Evolutionary conservation across 805 yeast species (phyloP).

Genomic region (Grigorovia humatica): DNA sequence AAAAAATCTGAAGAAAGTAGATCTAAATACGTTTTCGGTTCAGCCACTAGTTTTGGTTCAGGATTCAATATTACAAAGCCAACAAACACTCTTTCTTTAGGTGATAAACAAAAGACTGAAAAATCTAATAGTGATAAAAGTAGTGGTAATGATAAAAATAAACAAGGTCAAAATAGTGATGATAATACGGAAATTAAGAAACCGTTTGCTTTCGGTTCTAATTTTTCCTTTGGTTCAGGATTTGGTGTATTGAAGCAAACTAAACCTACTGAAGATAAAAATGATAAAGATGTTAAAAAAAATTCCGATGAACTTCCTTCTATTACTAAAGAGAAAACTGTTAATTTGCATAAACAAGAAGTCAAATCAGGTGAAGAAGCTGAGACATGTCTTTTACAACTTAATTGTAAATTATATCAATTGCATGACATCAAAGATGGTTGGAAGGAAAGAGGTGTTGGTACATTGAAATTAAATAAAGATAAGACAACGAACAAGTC

Average conservation of each 20-base stretch:
- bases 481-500: slow-evolving; percentile 33
- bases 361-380: slow-evolving; percentile 84
- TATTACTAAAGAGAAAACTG: slow-evolving; percentile 5
- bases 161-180: background rate
- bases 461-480: slow-evolving; percentile 70
- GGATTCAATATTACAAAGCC: slow-evolving; percentile 23
- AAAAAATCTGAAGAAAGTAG: slow-evolving; percentile 3
- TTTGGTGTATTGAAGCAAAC: slow-evolving; percentile 20
- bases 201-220: slow-evolving; percentile 35
- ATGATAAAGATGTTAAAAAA: slow-evolving; percentile 8
- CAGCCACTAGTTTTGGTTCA: slow-evolving; percentile 39
- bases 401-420: slow-evolving; percentile 74
- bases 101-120: background rate
- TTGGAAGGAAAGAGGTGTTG: slow-evolving; percentile 95
- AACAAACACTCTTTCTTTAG: background rate
- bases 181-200: slow-evolving; percentile 8
- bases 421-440: slow-evolving; percentile 57
- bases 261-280: slow-evolving; percentile 4
- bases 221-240: slow-evolving; percentile 34
- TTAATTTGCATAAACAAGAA: slow-evolving; percentile 50
- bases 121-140: slow-evolving; percentile 4
- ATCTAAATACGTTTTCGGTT: slow-evolving; percentile 48
- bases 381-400: slow-evolving; percentile 57
- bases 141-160: background rate
- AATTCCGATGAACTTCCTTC: slow-evolving; percentile 4